Conservation (phyloP, 2,329 filamentous ascomycete genomes). For the Venturia asperata region DNA sequence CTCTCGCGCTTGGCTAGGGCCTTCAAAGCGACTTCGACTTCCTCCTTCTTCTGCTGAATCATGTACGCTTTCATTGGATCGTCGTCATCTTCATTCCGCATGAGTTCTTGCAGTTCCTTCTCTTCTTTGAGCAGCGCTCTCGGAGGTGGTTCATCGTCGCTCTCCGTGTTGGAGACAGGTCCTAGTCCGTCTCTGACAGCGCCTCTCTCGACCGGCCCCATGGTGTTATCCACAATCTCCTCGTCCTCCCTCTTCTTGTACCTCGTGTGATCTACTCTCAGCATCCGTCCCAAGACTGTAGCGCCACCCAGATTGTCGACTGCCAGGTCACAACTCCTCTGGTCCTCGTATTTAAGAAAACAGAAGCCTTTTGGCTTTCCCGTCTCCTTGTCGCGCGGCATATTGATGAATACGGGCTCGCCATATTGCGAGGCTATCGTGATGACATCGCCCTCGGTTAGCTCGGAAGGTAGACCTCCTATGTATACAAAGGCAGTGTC, state of each 20-base stretch:
- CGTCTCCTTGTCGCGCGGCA: constrained; percentile 90
- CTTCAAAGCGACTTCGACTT: constrained; percentile 36
- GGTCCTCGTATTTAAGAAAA: constrained; percentile 97
- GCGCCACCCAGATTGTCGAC: constrained; percentile 93
- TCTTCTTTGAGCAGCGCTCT: constrained; percentile 73
- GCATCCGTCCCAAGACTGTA: constrained; percentile 67
- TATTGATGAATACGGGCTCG: constrained; percentile 86
- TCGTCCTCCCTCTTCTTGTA: constrained; percentile 81
- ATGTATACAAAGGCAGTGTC: constrained; percentile 97
- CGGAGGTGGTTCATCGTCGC: constrained; percentile 33
- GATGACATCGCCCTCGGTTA: constrained; percentile 91
- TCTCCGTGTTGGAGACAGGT: constrained; percentile 36
- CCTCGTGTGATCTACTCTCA: constrained; percentile 86
- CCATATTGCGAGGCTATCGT: constrained; percentile 97
- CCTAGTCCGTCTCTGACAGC: constrained; percentile 31
- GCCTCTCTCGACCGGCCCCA: constrained; percentile 7
- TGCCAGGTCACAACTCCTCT: constrained; percentile 88
- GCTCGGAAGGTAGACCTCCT: constrained; percentile 82
- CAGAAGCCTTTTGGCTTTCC: constrained; percentile 92
- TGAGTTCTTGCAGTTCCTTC: constrained; percentile 65
- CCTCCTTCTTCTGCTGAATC: constrained; percentile 84
- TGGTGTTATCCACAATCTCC: constrained; percentile 38
- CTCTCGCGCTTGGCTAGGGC: constrained; percentile 12
- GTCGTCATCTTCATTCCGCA: constrained; percentile 81
- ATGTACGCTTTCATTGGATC: constrained; percentile 95